These are phyloP conservation scores for Westerdykella sp. DNA, from an alignment of 2,329 filamentous ascomycete species.

Conservation along the genomic window DNA sequence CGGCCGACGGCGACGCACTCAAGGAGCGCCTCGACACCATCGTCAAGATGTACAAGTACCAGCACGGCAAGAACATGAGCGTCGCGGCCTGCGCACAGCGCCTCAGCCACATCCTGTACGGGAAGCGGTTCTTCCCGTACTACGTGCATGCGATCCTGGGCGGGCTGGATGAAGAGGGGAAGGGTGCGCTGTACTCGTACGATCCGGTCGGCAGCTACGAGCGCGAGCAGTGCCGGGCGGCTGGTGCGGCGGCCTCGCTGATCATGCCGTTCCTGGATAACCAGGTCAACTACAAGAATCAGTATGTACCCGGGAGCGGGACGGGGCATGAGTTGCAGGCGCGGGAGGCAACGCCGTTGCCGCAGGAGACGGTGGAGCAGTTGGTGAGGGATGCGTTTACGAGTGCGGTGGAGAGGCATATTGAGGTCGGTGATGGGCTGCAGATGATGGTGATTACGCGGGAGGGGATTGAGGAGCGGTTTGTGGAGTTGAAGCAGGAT, in stretches of 20 bases:
- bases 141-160: constrained; percentile 93
- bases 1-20: constrained; percentile 86
- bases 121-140: constrained; percentile 98
- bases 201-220: constrained; percentile 98
- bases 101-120: constrained; percentile 90
- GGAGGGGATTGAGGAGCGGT: constrained; percentile 81
- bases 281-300: constrained; percentile 99
- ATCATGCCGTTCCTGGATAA: constrained; percentile 99
- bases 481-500: constrained; percentile 68
- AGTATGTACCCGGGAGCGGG: constrained; percentile 83
- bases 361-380: constrained; percentile 68
- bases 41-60: constrained; percentile 98
- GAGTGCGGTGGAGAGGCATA: constrained; percentile 95
- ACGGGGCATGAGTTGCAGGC: constrained; percentile 73
- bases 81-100: constrained; percentile 93
- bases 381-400: constrained; percentile 97
- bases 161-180: constrained; percentile 89
- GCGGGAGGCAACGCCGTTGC: constrained; percentile 62
- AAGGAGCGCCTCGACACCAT: constrained; percentile 90
- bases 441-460: constrained; percentile 92
- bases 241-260: constrained; percentile 82
- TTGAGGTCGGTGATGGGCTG: constrained; percentile 93
- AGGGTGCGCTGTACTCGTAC: constrained; percentile 92
- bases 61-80: constrained; percentile 93
- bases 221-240: constrained; percentile 90